These are phyloP conservation scores for Grosmannia huntii DNA, from an alignment of 2,329 filamentous ascomycete genomes.

Conservation along the genomic window DNA sequence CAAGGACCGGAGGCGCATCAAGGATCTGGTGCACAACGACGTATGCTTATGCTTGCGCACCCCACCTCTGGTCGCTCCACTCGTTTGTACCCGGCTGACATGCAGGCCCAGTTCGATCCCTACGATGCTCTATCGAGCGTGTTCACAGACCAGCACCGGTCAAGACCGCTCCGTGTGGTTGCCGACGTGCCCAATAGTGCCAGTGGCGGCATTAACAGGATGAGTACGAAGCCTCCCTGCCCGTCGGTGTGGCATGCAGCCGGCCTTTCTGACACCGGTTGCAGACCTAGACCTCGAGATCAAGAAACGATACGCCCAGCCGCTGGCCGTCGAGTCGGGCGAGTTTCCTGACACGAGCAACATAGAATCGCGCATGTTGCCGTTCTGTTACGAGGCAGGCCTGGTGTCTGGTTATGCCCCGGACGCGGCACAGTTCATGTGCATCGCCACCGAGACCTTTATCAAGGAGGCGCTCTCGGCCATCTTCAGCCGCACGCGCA, in stretches of 20 bases:
- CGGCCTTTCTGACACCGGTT: background rate
- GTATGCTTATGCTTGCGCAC: slow-evolving; percentile 27
- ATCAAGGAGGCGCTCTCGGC: slow-evolving; percentile 53
- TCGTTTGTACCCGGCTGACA: slow-evolving; percentile 13
- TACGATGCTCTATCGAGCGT: slow-evolving; percentile 39
- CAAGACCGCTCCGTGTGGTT: slow-evolving; percentile 32
- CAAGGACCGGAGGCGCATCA: slow-evolving; percentile 52
- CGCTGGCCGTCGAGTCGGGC: slow-evolving; percentile 53
- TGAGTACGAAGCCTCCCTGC: slow-evolving; percentile 45
- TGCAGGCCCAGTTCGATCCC: slow-evolving; percentile 35
- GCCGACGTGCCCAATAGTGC: slow-evolving; percentile 52
- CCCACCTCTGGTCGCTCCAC: background rate
- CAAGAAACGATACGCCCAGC: slow-evolving; percentile 50
- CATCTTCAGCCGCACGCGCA: slow-evolving; percentile 50
- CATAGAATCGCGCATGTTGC: slow-evolving; percentile 53
- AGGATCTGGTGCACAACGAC: slow-evolving; percentile 49
- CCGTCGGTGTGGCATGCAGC: background rate
- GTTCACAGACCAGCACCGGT: slow-evolving; percentile 37
- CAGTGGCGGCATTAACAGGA: slow-evolving; percentile 57
- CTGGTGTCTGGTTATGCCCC: slow-evolving; percentile 43
- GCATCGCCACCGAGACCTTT: slow-evolving; percentile 52
- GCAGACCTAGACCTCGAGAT: slow-evolving; percentile 55
- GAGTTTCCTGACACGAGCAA: slow-evolving; percentile 55
- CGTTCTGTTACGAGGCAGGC: slow-evolving; percentile 55
- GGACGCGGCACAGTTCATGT: slow-evolving; percentile 52